phyloP scores from a whole-genome alignment of 257 asterid species.

The Ehretia macrophylla region DNA sequence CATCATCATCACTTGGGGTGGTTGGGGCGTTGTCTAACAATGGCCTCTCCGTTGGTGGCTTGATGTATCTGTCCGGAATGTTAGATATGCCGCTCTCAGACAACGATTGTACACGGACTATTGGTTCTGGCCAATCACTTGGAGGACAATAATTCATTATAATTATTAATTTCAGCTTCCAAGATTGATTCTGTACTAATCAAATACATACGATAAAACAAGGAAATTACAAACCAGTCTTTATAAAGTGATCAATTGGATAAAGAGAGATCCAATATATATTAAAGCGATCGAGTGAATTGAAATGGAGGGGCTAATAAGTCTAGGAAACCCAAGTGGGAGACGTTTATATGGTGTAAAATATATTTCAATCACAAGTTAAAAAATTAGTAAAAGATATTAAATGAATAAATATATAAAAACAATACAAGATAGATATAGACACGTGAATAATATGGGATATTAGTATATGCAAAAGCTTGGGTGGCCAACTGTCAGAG shows the following conservation, averaged over 20 bases:
- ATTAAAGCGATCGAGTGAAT: too few relatives aligned
- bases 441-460: not conserved
- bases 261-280: not conserved
- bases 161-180: not conserved
- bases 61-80: slow-evolving; percentile 55
- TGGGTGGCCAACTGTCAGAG: not conserved
- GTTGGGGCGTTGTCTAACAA: not conserved
- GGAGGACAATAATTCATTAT: not conserved
- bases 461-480: not conserved
- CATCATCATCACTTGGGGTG: too few relatives aligned
- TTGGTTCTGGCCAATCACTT: slow-evolving; percentile 79
- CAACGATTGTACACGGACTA: slow-evolving; percentile 68
- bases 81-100: slow-evolving; percentile 32
- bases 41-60: slow-evolving; percentile 45
- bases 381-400: too few relatives aligned
- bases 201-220: not conserved
- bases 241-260: too few relatives aligned
- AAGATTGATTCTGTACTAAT: not conserved
- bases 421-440: not conserved
- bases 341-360: too few relatives aligned
- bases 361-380: too few relatives aligned
- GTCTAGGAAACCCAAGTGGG: not conserved
- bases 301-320: not conserved
- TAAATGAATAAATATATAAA: too few relatives aligned
- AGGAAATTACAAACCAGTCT: not conserved